Conservation (phyloP, 805 yeast genomes). For the Candida corydali region DNA sequence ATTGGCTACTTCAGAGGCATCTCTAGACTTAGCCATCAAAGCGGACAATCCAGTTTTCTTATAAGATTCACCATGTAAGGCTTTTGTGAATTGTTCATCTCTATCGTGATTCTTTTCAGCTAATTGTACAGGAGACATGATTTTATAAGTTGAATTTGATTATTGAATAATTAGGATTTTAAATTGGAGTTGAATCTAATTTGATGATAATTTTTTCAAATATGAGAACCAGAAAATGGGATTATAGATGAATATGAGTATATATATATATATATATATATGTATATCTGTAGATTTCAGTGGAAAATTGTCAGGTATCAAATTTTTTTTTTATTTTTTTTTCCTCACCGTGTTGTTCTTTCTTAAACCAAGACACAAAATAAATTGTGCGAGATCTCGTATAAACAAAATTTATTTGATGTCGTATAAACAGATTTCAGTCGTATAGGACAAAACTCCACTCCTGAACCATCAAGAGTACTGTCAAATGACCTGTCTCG, state of each 20-base stretch:
- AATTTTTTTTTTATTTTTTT: slow-evolving; percentile 1
- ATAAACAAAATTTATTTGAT: not conserved
- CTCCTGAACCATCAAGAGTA: no score
- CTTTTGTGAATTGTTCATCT: slow-evolving; percentile 74
- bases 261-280: no score
- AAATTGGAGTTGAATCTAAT: slow-evolving; percentile 10
- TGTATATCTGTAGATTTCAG: no score
- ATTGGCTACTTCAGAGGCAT: slow-evolving; percentile 75
- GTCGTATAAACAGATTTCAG: not conserved
- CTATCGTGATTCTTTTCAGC: slow-evolving; percentile 50
- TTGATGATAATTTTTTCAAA: no score
- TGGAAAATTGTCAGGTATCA: not conserved
- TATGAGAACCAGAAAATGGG: no score
- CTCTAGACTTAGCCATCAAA: slow-evolving; percentile 68
- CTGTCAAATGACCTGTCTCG: no score
- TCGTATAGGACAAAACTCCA: no score
- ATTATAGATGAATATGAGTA: no score
- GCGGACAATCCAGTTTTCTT: slow-evolving; percentile 72
- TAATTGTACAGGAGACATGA: slow-evolving; percentile 16
- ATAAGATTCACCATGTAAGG: slow-evolving; percentile 79
- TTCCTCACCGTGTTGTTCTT: slow-evolving; percentile 2
- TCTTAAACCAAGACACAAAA: slow-evolving; percentile 1
- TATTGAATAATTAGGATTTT: slow-evolving; percentile 1
- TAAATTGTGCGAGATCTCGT: slow-evolving; percentile 4
- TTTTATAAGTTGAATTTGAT: not conserved